phyloP scores from a whole-genome alignment of 1,284 basidiomycete species.

The Cystobasidium sp. region DNA sequence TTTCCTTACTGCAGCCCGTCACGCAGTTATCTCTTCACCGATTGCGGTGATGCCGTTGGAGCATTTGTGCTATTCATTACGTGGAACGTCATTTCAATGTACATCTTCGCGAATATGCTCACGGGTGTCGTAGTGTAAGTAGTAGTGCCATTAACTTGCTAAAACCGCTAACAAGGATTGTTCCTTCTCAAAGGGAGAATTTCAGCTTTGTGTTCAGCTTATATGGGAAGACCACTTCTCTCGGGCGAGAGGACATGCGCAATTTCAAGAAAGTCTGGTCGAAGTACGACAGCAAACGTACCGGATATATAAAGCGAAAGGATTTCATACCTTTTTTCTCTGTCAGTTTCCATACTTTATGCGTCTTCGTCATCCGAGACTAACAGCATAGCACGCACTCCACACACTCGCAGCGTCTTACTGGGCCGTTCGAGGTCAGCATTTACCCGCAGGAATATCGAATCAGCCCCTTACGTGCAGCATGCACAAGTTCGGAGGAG shows the following conservation, averaged over 20 bases:
- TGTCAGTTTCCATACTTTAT: conserved; percentile 60
- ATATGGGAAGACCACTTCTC: conserved; percentile 71
- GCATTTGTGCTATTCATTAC: conserved; percentile 87
- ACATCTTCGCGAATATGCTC: conserved; percentile 89
- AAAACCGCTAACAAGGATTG: background rate
- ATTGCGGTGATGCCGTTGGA: conserved; percentile 87
- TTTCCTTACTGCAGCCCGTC: conserved; percentile 66
- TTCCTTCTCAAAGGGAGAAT: conserved; percentile 64
- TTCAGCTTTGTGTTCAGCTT: conserved; percentile 96
- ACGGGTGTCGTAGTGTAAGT: conserved; percentile 40
- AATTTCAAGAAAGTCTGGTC: conserved; percentile 95
- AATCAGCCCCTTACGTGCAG: conserved; percentile 62
- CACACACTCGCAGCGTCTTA: conserved; percentile 65
- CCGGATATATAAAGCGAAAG: conserved; percentile 74
- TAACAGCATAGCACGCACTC: no score
- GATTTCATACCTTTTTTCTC: conserved; percentile 80
- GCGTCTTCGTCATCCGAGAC: conserved; percentile 16
- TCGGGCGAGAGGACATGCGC: conserved; percentile 87
- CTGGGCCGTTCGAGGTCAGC: conserved; percentile 80
- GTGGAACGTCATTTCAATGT: conserved; percentile 84
- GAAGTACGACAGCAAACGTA: conserved; percentile 75
- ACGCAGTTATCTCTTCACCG: conserved; percentile 70
- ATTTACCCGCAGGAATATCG: conserved; percentile 75
- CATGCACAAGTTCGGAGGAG: background rate
- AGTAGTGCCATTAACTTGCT: background rate